phyloP scores from a whole-genome alignment of 2,329 filamentous ascomycete genomes.

The Talaromyces sp. region DNA sequence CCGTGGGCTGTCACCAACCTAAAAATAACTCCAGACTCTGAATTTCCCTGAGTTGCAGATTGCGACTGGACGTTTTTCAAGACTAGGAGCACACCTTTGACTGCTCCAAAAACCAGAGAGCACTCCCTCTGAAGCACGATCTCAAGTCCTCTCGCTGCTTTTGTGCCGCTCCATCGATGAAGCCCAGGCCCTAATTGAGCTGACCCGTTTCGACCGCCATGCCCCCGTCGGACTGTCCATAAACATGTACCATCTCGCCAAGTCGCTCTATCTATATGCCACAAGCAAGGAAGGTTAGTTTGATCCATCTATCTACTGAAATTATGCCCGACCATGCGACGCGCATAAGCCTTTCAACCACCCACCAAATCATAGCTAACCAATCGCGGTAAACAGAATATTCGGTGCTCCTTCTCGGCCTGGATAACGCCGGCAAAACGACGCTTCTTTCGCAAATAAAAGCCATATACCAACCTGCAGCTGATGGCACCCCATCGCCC shows the following conservation, averaged over 20 bases:
- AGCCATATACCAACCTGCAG: conserved; percentile 59
- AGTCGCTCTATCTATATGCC: conserved; percentile 88
- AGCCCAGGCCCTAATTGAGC: background rate
- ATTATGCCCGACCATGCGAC: background rate
- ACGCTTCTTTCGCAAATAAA: conserved; percentile 97
- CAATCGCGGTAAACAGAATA: conserved; percentile 61
- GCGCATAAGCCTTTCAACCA: background rate
- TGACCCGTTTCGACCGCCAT: conserved; percentile 7
- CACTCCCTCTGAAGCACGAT: background rate
- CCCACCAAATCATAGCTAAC: background rate
- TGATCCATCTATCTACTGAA: background rate
- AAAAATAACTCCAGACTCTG: background rate
- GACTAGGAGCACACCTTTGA: background rate
- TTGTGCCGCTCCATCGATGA: background rate
- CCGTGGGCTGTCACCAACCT: background rate
- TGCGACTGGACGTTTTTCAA: background rate
- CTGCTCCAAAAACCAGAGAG: background rate
- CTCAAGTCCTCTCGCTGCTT: background rate
- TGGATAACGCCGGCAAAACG: conserved; percentile 98
- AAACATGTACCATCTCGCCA: conserved; percentile 89
- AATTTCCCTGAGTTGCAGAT: background rate
- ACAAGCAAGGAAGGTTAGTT: conserved; percentile 87
- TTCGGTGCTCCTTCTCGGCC: conserved; percentile 90
- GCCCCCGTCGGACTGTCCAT: conserved; percentile 11
- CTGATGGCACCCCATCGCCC: conserved; percentile 40